Conservation (phyloP, 352 stramenopile genomes). For the Globisporangium middletonii region DNA sequence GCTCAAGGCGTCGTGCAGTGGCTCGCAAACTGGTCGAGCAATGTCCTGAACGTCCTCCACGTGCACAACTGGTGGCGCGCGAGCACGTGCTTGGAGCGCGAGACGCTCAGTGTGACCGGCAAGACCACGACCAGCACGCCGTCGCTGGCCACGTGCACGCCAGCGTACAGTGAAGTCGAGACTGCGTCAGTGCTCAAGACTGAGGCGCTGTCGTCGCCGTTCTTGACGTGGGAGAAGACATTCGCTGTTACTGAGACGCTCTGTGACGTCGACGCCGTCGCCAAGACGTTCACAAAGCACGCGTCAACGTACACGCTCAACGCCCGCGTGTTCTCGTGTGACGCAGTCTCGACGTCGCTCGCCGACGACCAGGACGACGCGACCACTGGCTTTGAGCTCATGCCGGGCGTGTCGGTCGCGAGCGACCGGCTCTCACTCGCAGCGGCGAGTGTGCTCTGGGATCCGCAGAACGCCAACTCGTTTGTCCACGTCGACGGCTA, state of each 20-base stretch:
- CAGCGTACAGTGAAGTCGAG: slow-evolving; percentile 25
- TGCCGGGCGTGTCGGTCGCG: slow-evolving; percentile 10
- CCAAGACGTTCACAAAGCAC: slow-evolving; percentile 24
- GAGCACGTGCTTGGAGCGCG: slow-evolving; percentile 36
- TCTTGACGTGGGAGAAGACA: slow-evolving; percentile 29
- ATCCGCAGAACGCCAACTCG: slow-evolving; percentile 29
- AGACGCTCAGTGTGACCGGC: slow-evolving; percentile 16
- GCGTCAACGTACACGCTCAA: slow-evolving; percentile 22
- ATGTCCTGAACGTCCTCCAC: slow-evolving; percentile 31
- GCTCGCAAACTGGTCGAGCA: slow-evolving; percentile 28
- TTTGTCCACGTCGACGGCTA: slow-evolving; percentile 46
- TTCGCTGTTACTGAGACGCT: slow-evolving; percentile 25
- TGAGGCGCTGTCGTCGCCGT: slow-evolving; percentile 26
- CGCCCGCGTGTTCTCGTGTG: slow-evolving; percentile 37
- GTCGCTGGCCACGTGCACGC: slow-evolving; percentile 14
- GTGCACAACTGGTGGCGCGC: slow-evolving; percentile 50
- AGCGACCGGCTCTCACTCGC: slow-evolving; percentile 28
- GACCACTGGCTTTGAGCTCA: slow-evolving; percentile 44
- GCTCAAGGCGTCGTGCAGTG: slow-evolving; percentile 26
- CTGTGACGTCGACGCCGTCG: slow-evolving; percentile 19
- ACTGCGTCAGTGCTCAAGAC: slow-evolving; percentile 10
- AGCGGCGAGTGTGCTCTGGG: slow-evolving; percentile 33
- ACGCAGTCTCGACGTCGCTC: slow-evolving; percentile 35
- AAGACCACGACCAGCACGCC: slow-evolving; percentile 12
- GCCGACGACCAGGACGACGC: slow-evolving; percentile 35